A percentile compares a stretch with the other conserved stretches of the same genome.
phyloP scores from a whole-genome alignment of 176 grass and related monocot genomes.

The Hordeum marinum region DNA sequence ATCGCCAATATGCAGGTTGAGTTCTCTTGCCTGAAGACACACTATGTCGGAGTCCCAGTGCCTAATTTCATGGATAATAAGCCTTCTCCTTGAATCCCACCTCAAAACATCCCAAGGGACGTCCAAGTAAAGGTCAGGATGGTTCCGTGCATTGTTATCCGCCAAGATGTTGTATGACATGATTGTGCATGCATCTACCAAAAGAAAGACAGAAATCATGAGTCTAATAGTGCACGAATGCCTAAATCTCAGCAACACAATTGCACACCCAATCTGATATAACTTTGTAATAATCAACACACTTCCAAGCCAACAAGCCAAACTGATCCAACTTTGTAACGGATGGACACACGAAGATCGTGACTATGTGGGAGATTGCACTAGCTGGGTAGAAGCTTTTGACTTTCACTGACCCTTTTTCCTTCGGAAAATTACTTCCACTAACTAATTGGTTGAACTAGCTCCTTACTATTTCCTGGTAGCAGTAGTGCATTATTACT shows the following conservation, averaged over 20 bases:
- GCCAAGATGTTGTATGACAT: constrained; percentile 95
- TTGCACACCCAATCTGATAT: not conserved
- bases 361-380: not conserved
- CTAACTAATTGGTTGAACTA: not conserved
- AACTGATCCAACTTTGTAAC: not conserved
- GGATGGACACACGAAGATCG: not conserved
- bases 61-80: constrained; percentile 67
- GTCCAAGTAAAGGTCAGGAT: constrained; percentile 64
- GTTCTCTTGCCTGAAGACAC: constrained; percentile 73
- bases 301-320: not conserved
- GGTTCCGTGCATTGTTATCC: constrained; percentile 53
- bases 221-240: not conserved
- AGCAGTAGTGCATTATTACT: not conserved
- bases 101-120: constrained; percentile 55
- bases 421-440: not conserved
- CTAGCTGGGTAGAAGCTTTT: not conserved
- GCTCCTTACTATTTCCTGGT: not conserved
- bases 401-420: not conserved
- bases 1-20: not conserved
- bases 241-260: not conserved
- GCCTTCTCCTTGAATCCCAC: constrained; percentile 71
- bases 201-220: constrained; percentile 13
- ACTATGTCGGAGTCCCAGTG: constrained; percentile 73
- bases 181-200: constrained; percentile 60
- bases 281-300: not conserved